A percentile compares a stretch with the other conserved stretches of the same genome.
Conservation (phyloP, 805 yeast genomes). For the Ogataea pignaliae region DNA sequence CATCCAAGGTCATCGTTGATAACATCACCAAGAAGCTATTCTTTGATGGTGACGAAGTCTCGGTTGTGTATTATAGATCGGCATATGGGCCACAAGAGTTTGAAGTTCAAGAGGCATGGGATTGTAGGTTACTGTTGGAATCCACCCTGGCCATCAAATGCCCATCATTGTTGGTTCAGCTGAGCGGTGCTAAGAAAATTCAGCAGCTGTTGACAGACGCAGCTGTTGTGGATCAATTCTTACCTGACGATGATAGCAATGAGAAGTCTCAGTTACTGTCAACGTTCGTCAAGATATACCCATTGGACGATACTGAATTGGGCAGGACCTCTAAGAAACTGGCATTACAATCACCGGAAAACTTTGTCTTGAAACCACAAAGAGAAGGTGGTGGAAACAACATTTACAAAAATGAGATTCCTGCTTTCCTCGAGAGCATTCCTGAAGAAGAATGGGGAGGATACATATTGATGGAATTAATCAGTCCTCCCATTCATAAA, state of each 20-base stretch:
- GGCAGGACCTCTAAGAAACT: slow-evolving; percentile 61
- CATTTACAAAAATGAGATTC: slow-evolving; percentile 82
- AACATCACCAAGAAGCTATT: slow-evolving; percentile 47
- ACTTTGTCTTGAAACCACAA: slow-evolving; percentile 90
- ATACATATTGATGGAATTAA: slow-evolving; percentile 90
- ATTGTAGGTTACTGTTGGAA: slow-evolving; percentile 68
- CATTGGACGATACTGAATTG: slow-evolving; percentile 65
- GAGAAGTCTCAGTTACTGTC: slow-evolving; percentile 31
- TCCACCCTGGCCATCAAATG: slow-evolving; percentile 80
- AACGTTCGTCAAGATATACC: slow-evolving; percentile 85
- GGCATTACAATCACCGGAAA: slow-evolving; percentile 64
- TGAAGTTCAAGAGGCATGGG: slow-evolving; percentile 65
- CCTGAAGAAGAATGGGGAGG: slow-evolving; percentile 80
- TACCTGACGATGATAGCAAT: slow-evolving; percentile 22
- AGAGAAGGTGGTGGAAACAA: slow-evolving; percentile 99
- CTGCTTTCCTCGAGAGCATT: slow-evolving; percentile 55
- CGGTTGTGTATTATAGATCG: slow-evolving; percentile 85
- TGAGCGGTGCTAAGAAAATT: slow-evolving; percentile 89
- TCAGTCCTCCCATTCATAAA: slow-evolving; percentile 64
- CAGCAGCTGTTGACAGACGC: slow-evolving; percentile 80
- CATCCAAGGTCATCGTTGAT: slow-evolving; percentile 37
- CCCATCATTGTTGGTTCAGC: slow-evolving; percentile 83
- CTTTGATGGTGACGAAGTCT: slow-evolving; percentile 62
- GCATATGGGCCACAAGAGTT: slow-evolving; percentile 88
- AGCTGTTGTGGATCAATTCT: slow-evolving; percentile 42